phyloP scores from a whole-genome alignment of 108 stramenopile genomes.

The Craspedostauros australis region DNA sequence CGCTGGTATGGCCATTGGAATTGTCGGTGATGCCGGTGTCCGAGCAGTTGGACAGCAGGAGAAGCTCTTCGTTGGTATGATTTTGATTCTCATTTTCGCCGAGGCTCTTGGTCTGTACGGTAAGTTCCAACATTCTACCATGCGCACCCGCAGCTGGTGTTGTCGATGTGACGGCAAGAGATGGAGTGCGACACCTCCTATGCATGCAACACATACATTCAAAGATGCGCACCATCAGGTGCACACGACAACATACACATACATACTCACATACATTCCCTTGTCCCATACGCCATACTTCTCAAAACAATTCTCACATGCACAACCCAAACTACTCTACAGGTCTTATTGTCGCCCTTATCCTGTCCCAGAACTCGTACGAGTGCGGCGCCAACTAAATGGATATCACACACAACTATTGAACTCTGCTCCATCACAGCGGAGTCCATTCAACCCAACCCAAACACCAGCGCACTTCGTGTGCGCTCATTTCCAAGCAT shows the following conservation, averaged over 20 bases:
- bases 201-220: too few species aligned
- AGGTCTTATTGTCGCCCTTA: constrained; percentile 95
- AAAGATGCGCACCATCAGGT: too few species aligned
- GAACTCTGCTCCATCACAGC: too few species aligned
- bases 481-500: too few species aligned
- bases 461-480: too few species aligned
- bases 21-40: constrained; percentile 99
- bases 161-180: background rate
- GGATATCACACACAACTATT: too few species aligned
- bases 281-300: background rate
- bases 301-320: background rate
- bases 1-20: constrained; percentile 99
- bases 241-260: too few species aligned
- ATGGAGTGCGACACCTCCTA: background rate
- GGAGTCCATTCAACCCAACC: too few species aligned
- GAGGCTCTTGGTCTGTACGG: constrained; percentile 99
- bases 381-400: constrained; percentile 77
- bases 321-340: background rate
- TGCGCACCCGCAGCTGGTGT: too few species aligned
- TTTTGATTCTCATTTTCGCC: constrained; percentile 98
- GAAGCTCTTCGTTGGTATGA: constrained; percentile 98
- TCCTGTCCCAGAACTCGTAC: constrained; percentile 90
- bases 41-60: constrained; percentile 97
- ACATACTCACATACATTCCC: too few species aligned
- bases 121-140: constrained; percentile 7